phyloP scores from a whole-genome alignment of 2,329 filamentous ascomycete genomes.

The Conoideocrella luteorostrata region DNA sequence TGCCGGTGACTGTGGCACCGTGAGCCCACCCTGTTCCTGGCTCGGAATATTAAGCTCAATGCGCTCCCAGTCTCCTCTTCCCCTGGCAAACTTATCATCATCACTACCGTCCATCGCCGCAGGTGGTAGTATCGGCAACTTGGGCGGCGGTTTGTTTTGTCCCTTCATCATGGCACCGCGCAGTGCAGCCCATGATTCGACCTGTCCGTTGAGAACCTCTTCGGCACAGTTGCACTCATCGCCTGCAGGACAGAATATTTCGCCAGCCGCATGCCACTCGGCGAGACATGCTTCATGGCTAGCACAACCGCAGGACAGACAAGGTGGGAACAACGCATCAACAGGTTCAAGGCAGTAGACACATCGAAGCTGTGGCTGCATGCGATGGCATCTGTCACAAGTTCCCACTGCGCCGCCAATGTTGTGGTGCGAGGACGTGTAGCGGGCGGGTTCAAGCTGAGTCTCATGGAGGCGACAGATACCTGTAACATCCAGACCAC shows the following conservation, averaged over 20 bases:
- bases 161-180: conserved; percentile 31
- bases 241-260: conserved; percentile 53
- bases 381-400: conserved; percentile 45
- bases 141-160: conserved; percentile 9
- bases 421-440: conserved; percentile 32
- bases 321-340: conserved; percentile 53
- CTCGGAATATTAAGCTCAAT: conserved; percentile 17
- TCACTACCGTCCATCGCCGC: conserved; percentile 22
- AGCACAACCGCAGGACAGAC: conserved; percentile 56
- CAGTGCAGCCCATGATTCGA: conserved; percentile 54
- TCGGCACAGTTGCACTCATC: conserved; percentile 58
- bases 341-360: conserved; percentile 58
- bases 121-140: conserved; percentile 20
- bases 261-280: conserved; percentile 52
- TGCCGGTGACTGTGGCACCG: conserved; percentile 25
- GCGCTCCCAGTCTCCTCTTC: conserved; percentile 21
- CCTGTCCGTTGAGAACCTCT: conserved; percentile 48
- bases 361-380: conserved; percentile 52
- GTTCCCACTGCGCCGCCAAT: conserved; percentile 42
- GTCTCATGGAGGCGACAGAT: conserved; percentile 57
- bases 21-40: conserved; percentile 14
- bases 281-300: conserved; percentile 53
- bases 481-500: conserved; percentile 56
- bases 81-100: conserved; percentile 18
- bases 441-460: conserved; percentile 52